These are phyloP conservation scores for Penicillium egyptiacum DNA, from an alignment of 495 filamentous ascomycete species.

Conservation along the genomic window DNA sequence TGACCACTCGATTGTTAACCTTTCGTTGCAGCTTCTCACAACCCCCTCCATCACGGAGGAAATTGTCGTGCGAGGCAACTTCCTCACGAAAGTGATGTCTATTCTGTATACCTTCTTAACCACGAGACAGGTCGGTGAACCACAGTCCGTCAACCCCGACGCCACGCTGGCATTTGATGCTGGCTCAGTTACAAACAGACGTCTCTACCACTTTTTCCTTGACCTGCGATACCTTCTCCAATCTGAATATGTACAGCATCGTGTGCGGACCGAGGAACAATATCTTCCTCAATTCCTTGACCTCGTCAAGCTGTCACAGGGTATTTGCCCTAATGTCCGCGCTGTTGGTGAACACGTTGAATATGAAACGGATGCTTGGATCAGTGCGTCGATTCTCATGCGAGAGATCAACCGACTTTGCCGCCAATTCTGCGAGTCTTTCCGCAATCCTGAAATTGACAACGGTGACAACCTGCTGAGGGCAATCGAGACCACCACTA, in stretches of 20 bases:
- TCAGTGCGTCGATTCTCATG: constrained; percentile 90
- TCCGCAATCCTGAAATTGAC: constrained; percentile 61
- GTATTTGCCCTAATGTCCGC: constrained; percentile 90
- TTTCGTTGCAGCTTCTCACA: constrained; percentile 93
- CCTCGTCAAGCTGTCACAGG: constrained; percentile 91
- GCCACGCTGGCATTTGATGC: constrained; percentile 89
- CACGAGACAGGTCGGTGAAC: constrained; percentile 90
- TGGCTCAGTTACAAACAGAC: constrained; percentile 87
- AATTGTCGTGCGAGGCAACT: constrained; percentile 92
- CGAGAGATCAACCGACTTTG: constrained; percentile 91
- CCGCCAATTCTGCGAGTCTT: constrained; percentile 83
- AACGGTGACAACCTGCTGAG: constrained; percentile 61
- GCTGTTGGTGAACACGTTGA: constrained; percentile 95
- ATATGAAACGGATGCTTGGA: constrained; percentile 98
- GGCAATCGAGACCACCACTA: constrained; percentile 75
- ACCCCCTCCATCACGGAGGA: constrained; percentile 95
- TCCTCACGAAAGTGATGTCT: constrained; percentile 89
- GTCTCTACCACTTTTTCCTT: constrained; percentile 95
- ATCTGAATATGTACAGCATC: constrained; percentile 80
- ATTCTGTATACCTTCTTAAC: constrained; percentile 98
- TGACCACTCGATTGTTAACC: constrained; percentile 97
- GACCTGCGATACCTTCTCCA: constrained; percentile 88
- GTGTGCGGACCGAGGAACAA: constrained; percentile 74
- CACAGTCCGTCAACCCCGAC: constrained; percentile 76
- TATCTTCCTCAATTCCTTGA: constrained; percentile 95